phyloP scores from a whole-genome alignment of 2,329 filamentous ascomycete genomes.

The Paracoccidioides brasiliensis region DNA sequence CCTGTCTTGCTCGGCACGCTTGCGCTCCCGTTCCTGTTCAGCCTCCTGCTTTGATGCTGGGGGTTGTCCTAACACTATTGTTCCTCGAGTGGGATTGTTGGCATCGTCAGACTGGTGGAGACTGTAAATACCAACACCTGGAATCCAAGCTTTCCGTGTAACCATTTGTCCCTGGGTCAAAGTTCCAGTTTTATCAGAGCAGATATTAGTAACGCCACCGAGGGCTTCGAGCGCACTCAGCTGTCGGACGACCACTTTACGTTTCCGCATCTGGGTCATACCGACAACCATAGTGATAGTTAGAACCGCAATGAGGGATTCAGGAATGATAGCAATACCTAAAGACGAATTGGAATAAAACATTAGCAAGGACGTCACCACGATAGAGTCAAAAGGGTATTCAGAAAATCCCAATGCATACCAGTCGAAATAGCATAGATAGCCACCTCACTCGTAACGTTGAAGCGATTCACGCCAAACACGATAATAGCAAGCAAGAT shows the following conservation, averaged over 20 bases:
- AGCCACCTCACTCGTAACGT: conserved; percentile 43
- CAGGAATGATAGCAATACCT: conserved; percentile 48
- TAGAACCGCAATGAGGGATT: conserved; percentile 49
- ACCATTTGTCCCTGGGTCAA: conserved; percentile 46
- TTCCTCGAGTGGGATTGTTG: conserved; percentile 42
- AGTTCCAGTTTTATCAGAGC: conserved; percentile 46
- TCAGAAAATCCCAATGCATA: conserved; percentile 8
- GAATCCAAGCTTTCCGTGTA: conserved; percentile 45
- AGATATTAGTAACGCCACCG: conserved; percentile 45
- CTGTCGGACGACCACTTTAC: conserved; percentile 42
- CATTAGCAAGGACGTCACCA: background rate
- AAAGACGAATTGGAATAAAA: conserved; percentile 10
- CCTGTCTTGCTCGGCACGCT: conserved; percentile 39
- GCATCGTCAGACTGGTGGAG: conserved; percentile 42
- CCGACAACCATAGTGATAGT: conserved; percentile 49
- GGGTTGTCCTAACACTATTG: conserved; percentile 27
- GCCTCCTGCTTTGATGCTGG: conserved; percentile 20
- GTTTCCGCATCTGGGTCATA: conserved; percentile 41
- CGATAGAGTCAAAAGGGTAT: background rate
- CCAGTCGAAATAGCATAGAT: conserved; percentile 48
- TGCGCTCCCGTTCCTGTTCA: conserved; percentile 23
- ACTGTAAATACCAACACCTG: conserved; percentile 39
- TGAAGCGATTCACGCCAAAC: conserved; percentile 45
- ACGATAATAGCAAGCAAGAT: conserved; percentile 50
- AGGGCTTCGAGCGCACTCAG: conserved; percentile 43